Percentiles rank a stretch among this genome's conserved stretches.
Evolutionary conservation across 1,284 basidiomycete genomes (phyloP).

Genomic region (Ganoderma meredithae): DNA sequence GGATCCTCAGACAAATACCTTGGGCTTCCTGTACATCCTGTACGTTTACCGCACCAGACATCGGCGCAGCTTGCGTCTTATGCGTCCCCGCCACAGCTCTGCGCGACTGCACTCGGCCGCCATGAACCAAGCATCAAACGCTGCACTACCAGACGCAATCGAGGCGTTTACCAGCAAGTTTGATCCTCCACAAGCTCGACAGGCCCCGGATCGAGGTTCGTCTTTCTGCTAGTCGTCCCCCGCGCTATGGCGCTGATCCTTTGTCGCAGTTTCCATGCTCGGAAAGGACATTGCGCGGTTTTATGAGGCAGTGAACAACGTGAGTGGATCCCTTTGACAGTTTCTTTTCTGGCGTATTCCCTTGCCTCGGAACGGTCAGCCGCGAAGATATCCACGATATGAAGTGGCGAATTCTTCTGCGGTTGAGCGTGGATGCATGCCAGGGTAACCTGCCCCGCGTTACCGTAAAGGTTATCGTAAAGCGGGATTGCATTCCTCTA

Average conservation of each 20-base stretch:
- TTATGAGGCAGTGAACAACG: constrained; percentile 35
- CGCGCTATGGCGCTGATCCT: constrained; percentile 17
- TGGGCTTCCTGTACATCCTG: constrained; percentile 76
- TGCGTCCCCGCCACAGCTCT: constrained; percentile 47
- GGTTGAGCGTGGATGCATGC: neutral
- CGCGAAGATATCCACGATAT: neutral
- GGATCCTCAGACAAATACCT: constrained; percentile 60
- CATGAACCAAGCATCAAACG: neutral
- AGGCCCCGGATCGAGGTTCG: constrained; percentile 73
- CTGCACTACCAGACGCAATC: constrained; percentile 47
- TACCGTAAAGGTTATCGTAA: no score
- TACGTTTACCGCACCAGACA: constrained; percentile 46
- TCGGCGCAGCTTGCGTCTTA: constrained; percentile 11
- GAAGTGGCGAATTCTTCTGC: neutral
- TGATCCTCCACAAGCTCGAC: constrained; percentile 63
- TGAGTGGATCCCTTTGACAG: constrained; percentile 22
- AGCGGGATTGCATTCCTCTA: no score
- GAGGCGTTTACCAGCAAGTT: constrained; percentile 65
- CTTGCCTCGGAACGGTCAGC: no score
- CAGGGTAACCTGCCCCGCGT: no score
- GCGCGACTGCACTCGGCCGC: constrained; percentile 54
- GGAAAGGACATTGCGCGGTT: constrained; percentile 45
- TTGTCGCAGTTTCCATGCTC: constrained; percentile 41
- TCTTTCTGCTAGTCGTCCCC: neutral
- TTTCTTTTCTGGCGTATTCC: neutral